Evolutionary conservation across 2,329 filamentous ascomycete genomes (phyloP), one percentile per base, ranked within the genome.

Genomic region (Exophiala calicioides): DNA sequence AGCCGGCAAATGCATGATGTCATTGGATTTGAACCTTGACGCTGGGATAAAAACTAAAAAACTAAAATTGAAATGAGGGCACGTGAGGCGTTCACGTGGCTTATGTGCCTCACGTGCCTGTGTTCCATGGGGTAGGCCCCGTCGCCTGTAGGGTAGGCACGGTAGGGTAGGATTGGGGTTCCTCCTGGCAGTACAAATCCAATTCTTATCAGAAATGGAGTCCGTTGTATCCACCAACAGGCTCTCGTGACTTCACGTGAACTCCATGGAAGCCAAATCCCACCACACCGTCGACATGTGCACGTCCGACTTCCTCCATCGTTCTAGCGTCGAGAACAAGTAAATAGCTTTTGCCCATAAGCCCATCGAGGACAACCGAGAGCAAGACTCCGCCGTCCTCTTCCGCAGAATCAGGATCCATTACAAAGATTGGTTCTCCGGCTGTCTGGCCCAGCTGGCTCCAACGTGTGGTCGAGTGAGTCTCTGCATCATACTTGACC

Each of bases 371-470:
- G 2, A 80, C 74, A 1, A 79, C 75, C 35, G 67, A 74, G 33
- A 81, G 60, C 13, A 80, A 54, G 1, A 77, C 68, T 0, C 78
- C 78, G 33, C 76, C 75, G 53, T 81, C 78, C 48, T 80, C 77
- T 1, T 65, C 64, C 3, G 61, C 64, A 5, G 65, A 60, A 8
- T 53, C 39, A 0, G 70, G 71, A 47, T 69, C 57, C 1, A 67
- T 62, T 2, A 81, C 63, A 45, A 80, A 81, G 20, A 80, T 76
- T 0, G 77, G 64, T 53, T 81, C 78, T 1, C 76, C 72, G 0
- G 78, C 73, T 1, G 72, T 76, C 45, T 80, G 76, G 0, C 68
- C 73, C 27, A 74, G 68, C 3, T 60, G 53, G 9, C 68, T 67
- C 75, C 78, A 80, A 31, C 68, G 58, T 0, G 65, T 59, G 0